Conservation (phyloP, 139 green algal species). For the Dunaliella sp. region DNA sequence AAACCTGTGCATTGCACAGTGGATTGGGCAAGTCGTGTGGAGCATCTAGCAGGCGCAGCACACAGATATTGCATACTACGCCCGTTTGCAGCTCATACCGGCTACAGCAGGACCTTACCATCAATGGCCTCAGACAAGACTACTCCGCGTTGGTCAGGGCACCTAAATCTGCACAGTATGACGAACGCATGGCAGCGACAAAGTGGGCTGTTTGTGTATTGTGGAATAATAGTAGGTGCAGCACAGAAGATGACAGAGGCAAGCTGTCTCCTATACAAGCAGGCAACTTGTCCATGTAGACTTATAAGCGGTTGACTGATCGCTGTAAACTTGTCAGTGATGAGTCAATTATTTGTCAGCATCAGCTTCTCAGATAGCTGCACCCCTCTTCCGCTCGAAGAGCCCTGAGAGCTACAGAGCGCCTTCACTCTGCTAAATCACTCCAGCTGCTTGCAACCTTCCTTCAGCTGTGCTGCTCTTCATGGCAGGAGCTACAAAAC, state of each 20-base stretch:
- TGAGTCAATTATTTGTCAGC: background rate
- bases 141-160: background rate
- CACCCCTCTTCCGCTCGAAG: background rate
- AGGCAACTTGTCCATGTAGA: no score
- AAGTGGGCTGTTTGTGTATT: background rate
- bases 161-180: background rate
- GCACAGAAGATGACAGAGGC: background rate
- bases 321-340: no score
- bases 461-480: background rate
- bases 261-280: background rate
- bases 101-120: no score
- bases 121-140: background rate
- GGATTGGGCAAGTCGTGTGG: no score
- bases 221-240: background rate
- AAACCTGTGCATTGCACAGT: no score
- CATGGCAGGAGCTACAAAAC: background rate
- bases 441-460: no score
- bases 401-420: background rate
- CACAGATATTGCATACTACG: no score
- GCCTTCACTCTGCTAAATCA: no score
- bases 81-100: no score
- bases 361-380: background rate
- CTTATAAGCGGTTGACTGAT: background rate
- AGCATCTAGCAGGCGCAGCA: no score
- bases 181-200: background rate